A percentile compares a stretch with the other conserved stretches of the same genome.
phyloP scores from a whole-genome alignment of 371 early-diverging fungal genomes.

The Scutellospora calospora region DNA sequence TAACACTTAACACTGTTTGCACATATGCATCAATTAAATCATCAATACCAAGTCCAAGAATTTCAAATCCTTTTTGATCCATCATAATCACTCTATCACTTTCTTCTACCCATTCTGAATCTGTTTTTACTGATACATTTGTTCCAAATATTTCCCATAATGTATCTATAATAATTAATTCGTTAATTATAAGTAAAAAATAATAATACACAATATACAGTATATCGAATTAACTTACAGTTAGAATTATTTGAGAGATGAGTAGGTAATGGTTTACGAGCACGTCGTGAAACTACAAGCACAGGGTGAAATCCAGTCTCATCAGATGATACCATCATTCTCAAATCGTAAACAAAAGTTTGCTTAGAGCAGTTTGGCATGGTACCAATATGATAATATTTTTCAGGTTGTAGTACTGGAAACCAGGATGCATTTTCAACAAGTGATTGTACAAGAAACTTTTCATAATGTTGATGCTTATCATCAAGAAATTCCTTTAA shows the following conservation, averaged over 20 bases:
- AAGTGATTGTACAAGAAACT: slow-evolving; percentile 93
- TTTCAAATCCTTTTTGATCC: slow-evolving; percentile 95
- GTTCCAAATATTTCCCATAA: too few species aligned
- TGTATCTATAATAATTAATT: too few species aligned
- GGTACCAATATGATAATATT: slow-evolving; percentile 91
- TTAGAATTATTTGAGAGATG: too few species aligned
- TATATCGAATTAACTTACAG: too few species aligned
- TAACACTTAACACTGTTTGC: slow-evolving; percentile 88
- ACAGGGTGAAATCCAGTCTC: slow-evolving; percentile 86
- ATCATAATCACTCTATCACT: slow-evolving; percentile 63
- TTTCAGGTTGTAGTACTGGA: slow-evolving; percentile 80
- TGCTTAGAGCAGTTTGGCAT: slow-evolving; percentile 91
- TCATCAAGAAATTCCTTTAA: slow-evolving; percentile 76
- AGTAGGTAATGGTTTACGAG: slow-evolving; percentile 63
- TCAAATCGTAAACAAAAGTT: slow-evolving; percentile 86
- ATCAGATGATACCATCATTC: slow-evolving; percentile 92
- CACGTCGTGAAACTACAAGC: slow-evolving; percentile 87
- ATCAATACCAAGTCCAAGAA: slow-evolving; percentile 89
- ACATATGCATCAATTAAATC: slow-evolving; percentile 95
- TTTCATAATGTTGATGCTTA: slow-evolving; percentile 89
- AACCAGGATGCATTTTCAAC: slow-evolving; percentile 95
- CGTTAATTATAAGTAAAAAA: too few species aligned
- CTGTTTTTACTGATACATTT: too few species aligned
- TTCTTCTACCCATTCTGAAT: too few species aligned
- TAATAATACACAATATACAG: too few species aligned